Conservation (phyloP, 306 rosid genomes). For the Lupinus albus region DNA sequence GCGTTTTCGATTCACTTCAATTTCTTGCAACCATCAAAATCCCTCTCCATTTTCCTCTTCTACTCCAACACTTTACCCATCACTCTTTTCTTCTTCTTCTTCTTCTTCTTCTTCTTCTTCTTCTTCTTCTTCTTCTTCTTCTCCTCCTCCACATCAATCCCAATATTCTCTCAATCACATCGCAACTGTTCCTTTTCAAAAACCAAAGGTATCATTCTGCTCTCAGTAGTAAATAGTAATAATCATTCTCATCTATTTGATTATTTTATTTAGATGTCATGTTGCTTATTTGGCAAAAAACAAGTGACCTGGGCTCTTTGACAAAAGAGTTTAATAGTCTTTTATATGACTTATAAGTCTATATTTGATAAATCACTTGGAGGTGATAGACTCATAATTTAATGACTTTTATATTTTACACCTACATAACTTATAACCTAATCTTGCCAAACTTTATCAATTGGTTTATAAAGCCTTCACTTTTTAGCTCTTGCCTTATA, state of each 20-base stretch:
- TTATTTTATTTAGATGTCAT: no score
- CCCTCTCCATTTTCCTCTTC: constrained; percentile 48
- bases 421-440: no score
- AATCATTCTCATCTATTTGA: not conserved
- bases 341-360: not conserved
- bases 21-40: constrained; percentile 48
- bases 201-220: constrained; percentile 57
- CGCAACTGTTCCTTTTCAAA: constrained; percentile 39
- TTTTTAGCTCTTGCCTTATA: no score
- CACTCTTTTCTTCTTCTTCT: constrained; percentile 32
- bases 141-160: constrained; percentile 47
- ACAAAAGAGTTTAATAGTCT: no score
- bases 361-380: no score
- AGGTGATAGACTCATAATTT: no score
- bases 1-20: constrained; percentile 33
- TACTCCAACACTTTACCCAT: constrained; percentile 24
- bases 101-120: constrained; percentile 23
- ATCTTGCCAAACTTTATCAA: no score
- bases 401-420: no score
- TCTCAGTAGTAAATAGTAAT: not conserved
- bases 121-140: no score
- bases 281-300: no score
- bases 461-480: no score
- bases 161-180: constrained; percentile 48
- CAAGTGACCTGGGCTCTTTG: no score